Conservation (phyloP, 208 protist species). For the Leishmania martiniquensis region DNA sequence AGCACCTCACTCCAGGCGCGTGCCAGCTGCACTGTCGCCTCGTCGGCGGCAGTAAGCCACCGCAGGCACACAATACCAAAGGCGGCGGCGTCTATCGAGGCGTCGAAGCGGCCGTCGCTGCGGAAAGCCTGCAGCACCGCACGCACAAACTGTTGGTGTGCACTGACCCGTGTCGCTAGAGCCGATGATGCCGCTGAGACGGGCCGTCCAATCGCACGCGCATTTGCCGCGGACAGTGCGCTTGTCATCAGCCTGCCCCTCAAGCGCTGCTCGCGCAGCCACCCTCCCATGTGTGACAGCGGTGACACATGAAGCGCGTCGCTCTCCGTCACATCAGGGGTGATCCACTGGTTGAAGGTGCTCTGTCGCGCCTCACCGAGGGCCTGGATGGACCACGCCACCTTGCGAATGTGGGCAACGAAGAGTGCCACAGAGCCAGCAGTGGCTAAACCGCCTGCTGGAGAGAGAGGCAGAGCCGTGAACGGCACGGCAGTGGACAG, state of each 20-base stretch:
- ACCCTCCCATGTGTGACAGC: conserved; percentile 14
- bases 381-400: conserved; percentile 33
- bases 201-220: neutral
- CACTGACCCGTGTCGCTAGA: conserved; percentile 5
- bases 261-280: conserved; percentile 2
- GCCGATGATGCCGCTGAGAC: neutral
- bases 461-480: neutral
- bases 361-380: conserved; percentile 28
- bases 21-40: conserved; percentile 48
- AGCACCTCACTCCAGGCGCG: conserved; percentile 1
- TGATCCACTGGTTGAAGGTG: conserved; percentile 26
- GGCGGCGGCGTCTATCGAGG: conserved; percentile 37
- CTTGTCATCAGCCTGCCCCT: neutral
- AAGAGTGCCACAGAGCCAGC: conserved; percentile 27
- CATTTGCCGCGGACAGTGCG: neutral
- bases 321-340: conserved; percentile 13
- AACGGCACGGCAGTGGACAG: conserved; percentile 20
- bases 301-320: conserved; percentile 28
- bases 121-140: conserved; percentile 41
- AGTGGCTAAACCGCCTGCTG: neutral
- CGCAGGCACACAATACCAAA: conserved; percentile 68
- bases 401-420: conserved; percentile 34
- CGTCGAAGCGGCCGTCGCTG: conserved; percentile 77
- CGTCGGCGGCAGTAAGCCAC: conserved; percentile 66
- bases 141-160: conserved; percentile 15